These are phyloP conservation scores for Boletellus ananas DNA, from an alignment of 768 basidiomycete species.

Conservation along the genomic window DNA sequence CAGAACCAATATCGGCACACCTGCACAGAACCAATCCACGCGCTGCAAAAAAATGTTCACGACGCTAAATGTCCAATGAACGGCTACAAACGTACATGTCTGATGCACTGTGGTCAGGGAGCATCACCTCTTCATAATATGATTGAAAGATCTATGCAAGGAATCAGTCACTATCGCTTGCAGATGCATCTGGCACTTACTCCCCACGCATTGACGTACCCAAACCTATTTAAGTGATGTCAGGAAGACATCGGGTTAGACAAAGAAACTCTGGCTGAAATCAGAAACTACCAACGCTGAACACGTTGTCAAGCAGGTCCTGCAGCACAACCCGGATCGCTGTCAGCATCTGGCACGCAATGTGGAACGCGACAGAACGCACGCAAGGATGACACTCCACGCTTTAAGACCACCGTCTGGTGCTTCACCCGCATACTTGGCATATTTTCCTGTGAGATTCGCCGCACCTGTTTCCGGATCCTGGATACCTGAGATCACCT, in stretches of 20 bases:
- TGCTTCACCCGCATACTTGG: constrained; percentile 18
- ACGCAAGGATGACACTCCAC: constrained; percentile 31
- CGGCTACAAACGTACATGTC: constrained; percentile 46
- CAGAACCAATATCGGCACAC: constrained; percentile 27
- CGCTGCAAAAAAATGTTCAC: constrained; percentile 38
- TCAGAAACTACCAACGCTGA: constrained; percentile 36
- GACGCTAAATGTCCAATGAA: not conserved
- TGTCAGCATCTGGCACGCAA: not conserved
- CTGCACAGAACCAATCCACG: constrained; percentile 81
- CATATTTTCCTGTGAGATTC: constrained; percentile 10
- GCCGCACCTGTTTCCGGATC: constrained; percentile 7
- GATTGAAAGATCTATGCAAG: constrained; percentile 62
- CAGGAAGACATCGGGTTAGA: not conserved
- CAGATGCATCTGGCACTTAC: constrained; percentile 38
- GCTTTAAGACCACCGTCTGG: constrained; percentile 31
- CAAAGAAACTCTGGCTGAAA: not conserved
- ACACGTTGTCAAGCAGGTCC: constrained; percentile 29
- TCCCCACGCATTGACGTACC: constrained; percentile 73
- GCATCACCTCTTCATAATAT: constrained; percentile 57
- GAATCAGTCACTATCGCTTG: not conserved
- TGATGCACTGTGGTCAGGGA: constrained; percentile 51
- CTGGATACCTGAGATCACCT: not conserved
- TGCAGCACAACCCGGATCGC: not conserved
- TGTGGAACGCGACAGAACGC: not conserved
- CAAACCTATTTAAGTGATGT: constrained; percentile 46